Percentiles rank a stretch among this genome's conserved stretches.
These are phyloP conservation scores for Mortierella sp. DNA, from an alignment of 371 early-diverging fungal genomes.

Conservation along the genomic window DNA sequence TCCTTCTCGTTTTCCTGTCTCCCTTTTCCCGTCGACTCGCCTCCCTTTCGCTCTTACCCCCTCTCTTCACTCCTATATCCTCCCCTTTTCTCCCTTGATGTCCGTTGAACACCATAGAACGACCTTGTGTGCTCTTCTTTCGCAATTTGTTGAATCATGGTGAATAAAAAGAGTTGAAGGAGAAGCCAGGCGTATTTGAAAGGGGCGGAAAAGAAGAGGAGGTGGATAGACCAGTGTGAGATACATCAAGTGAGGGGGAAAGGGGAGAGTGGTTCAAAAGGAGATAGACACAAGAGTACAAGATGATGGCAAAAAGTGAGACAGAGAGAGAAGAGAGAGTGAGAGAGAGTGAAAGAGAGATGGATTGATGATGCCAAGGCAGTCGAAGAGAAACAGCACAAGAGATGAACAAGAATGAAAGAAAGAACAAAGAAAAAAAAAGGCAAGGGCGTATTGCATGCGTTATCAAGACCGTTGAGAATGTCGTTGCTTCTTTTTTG, in stretches of 20 bases:
- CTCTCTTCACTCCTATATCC: neutral
- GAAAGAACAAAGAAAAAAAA: neutral
- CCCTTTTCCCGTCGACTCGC: neutral
- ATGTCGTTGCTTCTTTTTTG: neutral
- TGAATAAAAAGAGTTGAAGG: neutral
- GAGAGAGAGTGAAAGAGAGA: neutral
- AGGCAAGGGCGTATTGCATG: neutral
- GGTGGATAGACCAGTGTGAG: neutral
- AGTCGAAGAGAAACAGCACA: neutral
- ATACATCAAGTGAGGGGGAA: neutral
- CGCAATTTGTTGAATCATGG: neutral
- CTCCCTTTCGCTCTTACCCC: neutral
- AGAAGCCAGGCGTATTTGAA: too few species aligned
- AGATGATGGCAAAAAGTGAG: neutral
- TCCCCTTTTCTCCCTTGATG: neutral
- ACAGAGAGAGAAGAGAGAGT: neutral
- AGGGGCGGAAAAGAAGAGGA: neutral
- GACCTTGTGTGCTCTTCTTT: neutral
- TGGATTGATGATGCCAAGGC: constrained; percentile 1
- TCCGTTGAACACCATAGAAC: neutral
- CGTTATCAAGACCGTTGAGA: neutral
- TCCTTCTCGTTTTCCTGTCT: neutral
- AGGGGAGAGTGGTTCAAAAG: neutral
- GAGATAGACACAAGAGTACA: neutral
- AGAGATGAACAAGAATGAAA: neutral